Conservation (phyloP, 2,329 filamentous ascomycete species). For the Phyllosticta citriasiana region DNA sequence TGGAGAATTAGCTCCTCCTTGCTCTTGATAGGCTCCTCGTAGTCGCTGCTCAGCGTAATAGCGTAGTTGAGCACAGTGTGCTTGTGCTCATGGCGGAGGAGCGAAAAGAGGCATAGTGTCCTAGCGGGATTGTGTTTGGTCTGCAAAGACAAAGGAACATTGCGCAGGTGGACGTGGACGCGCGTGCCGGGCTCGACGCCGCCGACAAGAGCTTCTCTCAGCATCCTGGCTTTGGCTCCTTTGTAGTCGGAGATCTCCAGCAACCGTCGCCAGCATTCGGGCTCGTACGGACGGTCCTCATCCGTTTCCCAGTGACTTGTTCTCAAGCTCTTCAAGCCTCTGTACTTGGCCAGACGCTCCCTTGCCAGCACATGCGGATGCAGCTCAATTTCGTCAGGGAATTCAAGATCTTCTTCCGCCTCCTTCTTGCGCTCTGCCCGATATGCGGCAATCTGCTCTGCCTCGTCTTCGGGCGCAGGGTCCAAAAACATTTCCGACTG, state of each 20-base stretch:
- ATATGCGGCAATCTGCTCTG: slow-evolving; percentile 71
- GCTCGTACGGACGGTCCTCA: slow-evolving; percentile 78
- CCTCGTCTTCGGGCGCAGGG: slow-evolving; percentile 70
- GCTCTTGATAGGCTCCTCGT: slow-evolving; percentile 67
- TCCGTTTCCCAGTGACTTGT: slow-evolving; percentile 82
- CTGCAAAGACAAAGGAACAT: slow-evolving; percentile 46
- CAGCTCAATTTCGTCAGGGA: slow-evolving; percentile 94
- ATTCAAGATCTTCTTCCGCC: slow-evolving; percentile 82
- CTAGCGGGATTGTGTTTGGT: slow-evolving; percentile 42
- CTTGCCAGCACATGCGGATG: slow-evolving; percentile 77
- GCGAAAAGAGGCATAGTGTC: slow-evolving; percentile 70
- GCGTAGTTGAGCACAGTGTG: slow-evolving; percentile 81
- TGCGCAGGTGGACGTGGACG: slow-evolving; percentile 66
- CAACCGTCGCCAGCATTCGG: slow-evolving; percentile 78
- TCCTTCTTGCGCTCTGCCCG: slow-evolving; percentile 69
- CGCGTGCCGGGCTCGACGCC: slow-evolving; percentile 76
- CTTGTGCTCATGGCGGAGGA: slow-evolving; percentile 93
- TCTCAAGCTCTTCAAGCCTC: slow-evolving; percentile 83
- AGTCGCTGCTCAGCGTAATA: slow-evolving; percentile 72
- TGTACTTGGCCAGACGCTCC: slow-evolving; percentile 76
- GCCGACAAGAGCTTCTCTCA: slow-evolving; percentile 78
- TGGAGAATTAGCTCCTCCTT: slow-evolving; percentile 91
- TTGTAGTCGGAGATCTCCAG: slow-evolving; percentile 87
- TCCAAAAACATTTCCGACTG: slow-evolving; percentile 88
- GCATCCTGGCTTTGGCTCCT: slow-evolving; percentile 63